These are phyloP conservation scores for Phyllachora maydis DNA, from an alignment of 2,329 filamentous ascomycete genomes.

Conservation along the genomic window DNA sequence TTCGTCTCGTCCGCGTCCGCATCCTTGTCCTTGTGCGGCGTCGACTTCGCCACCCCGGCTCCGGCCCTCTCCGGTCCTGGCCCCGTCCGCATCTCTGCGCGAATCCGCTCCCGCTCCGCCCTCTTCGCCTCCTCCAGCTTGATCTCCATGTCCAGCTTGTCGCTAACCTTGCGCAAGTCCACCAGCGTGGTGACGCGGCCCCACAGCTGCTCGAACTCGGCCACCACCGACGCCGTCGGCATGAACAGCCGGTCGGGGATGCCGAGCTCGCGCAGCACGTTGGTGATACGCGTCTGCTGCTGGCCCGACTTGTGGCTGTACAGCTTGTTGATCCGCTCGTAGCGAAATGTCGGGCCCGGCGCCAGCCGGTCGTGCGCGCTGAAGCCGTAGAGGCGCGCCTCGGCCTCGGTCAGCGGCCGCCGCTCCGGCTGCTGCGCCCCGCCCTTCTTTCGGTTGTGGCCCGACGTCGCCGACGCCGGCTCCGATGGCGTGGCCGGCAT, in stretches of 20 bases:
- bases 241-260: constrained; percentile 50
- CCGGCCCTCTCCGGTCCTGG: constrained; percentile 3
- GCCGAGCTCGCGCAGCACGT: constrained; percentile 50
- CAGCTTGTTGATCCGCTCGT: constrained; percentile 60
- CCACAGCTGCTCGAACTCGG: constrained; percentile 51
- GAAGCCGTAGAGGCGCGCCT: constrained; percentile 68
- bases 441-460: no score
- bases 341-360: constrained; percentile 76
- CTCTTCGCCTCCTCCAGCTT: constrained; percentile 36
- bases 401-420: constrained; percentile 51
- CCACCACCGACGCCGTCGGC: constrained; percentile 52
- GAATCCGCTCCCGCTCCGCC: constrained; percentile 16
- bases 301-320: constrained; percentile 58
- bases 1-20: not conserved
- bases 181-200: constrained; percentile 46
- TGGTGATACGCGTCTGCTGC: constrained; percentile 55
- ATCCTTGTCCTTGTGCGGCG: constrained; percentile 1
- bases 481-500: constrained; percentile 15
- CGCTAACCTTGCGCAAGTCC: constrained; percentile 51
- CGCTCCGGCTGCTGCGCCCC: constrained; percentile 29
- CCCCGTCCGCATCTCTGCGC: constrained; percentile 1
- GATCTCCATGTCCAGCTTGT: constrained; percentile 58
- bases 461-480: constrained; percentile 14
- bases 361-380: constrained; percentile 68
- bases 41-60: constrained; percentile 1